phyloP scores from a whole-genome alignment of 495 filamentous ascomycete species.

The Podospora anserina region DNA sequence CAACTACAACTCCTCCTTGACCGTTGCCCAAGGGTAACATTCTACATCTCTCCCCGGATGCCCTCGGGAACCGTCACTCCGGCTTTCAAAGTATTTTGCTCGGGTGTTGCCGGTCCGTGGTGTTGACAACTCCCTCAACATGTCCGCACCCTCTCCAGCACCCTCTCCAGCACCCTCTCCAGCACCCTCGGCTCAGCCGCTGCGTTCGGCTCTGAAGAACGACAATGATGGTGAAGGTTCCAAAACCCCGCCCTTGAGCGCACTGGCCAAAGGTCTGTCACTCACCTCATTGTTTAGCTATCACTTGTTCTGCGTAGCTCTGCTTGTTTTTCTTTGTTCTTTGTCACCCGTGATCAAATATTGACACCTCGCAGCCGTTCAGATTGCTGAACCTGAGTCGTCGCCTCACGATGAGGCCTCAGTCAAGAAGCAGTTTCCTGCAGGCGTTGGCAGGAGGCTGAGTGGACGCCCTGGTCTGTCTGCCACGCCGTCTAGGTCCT shows the following conservation, averaged over 20 bases:
- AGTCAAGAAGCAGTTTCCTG: slow-evolving; percentile 45
- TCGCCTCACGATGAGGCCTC: slow-evolving; percentile 36
- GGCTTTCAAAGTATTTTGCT: slow-evolving; percentile 12
- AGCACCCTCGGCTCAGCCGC: slow-evolving; percentile 26
- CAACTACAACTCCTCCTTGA: background rate
- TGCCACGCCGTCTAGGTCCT: slow-evolving; percentile 37
- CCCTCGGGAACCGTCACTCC: slow-evolving; percentile 7
- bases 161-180: slow-evolving; percentile 25
- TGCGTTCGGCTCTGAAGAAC: slow-evolving; percentile 44
- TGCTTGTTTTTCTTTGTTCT: background rate
- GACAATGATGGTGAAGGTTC: slow-evolving; percentile 37
- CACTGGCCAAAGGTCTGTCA: slow-evolving; percentile 44
- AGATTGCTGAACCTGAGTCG: slow-evolving; percentile 47
- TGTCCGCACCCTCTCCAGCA: slow-evolving; percentile 29
- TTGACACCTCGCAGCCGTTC: slow-evolving; percentile 41
- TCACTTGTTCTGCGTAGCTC: background rate
- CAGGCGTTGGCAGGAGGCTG: slow-evolving; percentile 38
- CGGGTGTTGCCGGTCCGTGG: slow-evolving; percentile 6
- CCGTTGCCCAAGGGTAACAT: background rate
- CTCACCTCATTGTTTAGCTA: slow-evolving; percentile 5
- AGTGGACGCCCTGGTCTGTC: slow-evolving; percentile 39
- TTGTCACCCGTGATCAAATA: slow-evolving; percentile 4
- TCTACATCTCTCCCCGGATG: background rate
- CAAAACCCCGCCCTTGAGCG: slow-evolving; percentile 33
- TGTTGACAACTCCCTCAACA: slow-evolving; percentile 12